phyloP scores from a whole-genome alignment of 179 eudicot species.

The Vitellaria paradoxa region DNA sequence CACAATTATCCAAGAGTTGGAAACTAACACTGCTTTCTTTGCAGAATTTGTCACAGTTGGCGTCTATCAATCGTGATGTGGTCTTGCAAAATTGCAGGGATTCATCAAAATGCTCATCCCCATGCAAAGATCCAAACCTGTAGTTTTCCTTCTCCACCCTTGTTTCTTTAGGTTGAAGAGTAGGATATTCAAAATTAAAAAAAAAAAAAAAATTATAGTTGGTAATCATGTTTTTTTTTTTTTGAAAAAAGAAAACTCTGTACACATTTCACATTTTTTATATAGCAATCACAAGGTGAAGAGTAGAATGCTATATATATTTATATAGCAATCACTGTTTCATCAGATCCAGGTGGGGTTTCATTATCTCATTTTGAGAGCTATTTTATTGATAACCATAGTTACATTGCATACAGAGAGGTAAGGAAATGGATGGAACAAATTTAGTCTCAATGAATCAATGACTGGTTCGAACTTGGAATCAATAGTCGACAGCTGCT shows the following conservation, averaged over 20 bases:
- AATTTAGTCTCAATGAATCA: background rate
- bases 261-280: background rate
- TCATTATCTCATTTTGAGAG: background rate
- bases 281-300: background rate
- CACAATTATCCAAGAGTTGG: background rate
- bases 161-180: background rate
- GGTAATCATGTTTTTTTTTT: too few relatives aligned
- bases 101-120: slow-evolving; percentile 36
- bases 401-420: background rate
- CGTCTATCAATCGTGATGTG: slow-evolving; percentile 67
- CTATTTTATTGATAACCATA: background rate
- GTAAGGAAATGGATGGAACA: background rate
- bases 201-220: too few relatives aligned
- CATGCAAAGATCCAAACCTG: slow-evolving; percentile 20
- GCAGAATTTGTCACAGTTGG: slow-evolving; percentile 71
- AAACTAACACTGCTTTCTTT: background rate
- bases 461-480: too few relatives aligned
- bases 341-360: background rate
- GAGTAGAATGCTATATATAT: background rate
- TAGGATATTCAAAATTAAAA: too few relatives aligned
- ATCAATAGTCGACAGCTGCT: too few relatives aligned
- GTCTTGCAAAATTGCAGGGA: slow-evolving; percentile 48
- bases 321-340: background rate
- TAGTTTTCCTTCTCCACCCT: background rate
- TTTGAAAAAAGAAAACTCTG: background rate